Evolutionary conservation across 805 yeast genomes (phyloP).

Genomic region (Monosporozyma siamensis): DNA sequence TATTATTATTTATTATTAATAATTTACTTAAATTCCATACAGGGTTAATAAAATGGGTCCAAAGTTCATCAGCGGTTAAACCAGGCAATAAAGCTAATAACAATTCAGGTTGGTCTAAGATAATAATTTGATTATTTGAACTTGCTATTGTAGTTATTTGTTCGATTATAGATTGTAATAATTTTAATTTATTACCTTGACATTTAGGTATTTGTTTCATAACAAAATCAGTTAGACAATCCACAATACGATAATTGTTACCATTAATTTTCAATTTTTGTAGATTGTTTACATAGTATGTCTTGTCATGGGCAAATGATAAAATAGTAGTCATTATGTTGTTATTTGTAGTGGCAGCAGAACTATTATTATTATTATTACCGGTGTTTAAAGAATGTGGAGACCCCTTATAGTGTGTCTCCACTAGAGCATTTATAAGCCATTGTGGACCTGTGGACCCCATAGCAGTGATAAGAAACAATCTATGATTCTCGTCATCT

Average conservation of each 20-base stretch:
- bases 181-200: constrained; percentile 26
- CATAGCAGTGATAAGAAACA: constrained; percentile 33
- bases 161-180: constrained; percentile 62
- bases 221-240: constrained; percentile 41
- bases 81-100: constrained; percentile 21
- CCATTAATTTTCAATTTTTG: constrained; percentile 17
- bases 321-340: constrained; percentile 10
- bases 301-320: constrained; percentile 22
- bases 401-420: constrained; percentile 38
- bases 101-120: constrained; percentile 29
- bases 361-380: not conserved
- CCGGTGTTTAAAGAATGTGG: constrained; percentile 30
- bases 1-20: constrained; percentile 17
- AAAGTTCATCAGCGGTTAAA: constrained; percentile 22
- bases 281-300: constrained; percentile 15
- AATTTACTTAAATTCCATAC: constrained; percentile 18
- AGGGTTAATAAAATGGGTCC: constrained; percentile 21
- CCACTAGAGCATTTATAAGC: constrained; percentile 49
- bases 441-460: constrained; percentile 56
- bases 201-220: constrained; percentile 23
- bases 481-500: constrained; percentile 11
- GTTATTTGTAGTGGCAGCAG: too few species aligned
- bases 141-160: too few species aligned
- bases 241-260: constrained; percentile 30
- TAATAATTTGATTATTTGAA: constrained; percentile 15